Conservation (phyloP, 1,284 basidiomycete genomes). For the Agroathelia rolfsii region DNA sequence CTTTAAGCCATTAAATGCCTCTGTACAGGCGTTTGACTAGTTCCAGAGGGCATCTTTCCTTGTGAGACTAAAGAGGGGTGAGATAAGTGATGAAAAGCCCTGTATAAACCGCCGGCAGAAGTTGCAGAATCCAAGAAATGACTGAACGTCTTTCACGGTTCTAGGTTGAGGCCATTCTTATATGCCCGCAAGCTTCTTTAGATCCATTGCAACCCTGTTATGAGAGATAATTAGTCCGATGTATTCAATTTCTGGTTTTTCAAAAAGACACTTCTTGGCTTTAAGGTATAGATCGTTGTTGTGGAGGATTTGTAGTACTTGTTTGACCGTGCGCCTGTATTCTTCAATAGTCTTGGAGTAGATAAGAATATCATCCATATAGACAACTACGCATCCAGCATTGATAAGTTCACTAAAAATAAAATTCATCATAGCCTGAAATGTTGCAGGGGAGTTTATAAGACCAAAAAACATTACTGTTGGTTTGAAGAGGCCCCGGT, state of each 20-base stretch:
- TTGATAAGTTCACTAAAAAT: slow-evolving; percentile 19
- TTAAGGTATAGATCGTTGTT: slow-evolving; percentile 3
- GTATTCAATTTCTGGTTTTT: slow-evolving; percentile 1
- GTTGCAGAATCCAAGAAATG: slow-evolving; percentile 1
- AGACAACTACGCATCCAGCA: slow-evolving; percentile 17
- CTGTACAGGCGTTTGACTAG: too few relatives aligned
- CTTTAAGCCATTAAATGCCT: slow-evolving; percentile 22
- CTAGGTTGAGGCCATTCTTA: slow-evolving; percentile 1
- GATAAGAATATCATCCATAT: slow-evolving; percentile 22
- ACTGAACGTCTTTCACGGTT: background rate
- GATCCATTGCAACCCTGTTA: background rate
- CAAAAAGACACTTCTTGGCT: slow-evolving; percentile 4
- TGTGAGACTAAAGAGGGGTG: too few relatives aligned
- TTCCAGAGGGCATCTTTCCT: too few relatives aligned
- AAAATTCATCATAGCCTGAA: slow-evolving; percentile 19
- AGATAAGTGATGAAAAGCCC: background rate
- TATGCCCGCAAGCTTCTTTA: background rate
- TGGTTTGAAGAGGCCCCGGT: slow-evolving; percentile 17
- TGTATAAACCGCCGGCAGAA: slow-evolving; percentile 1
- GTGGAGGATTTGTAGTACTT: too few relatives aligned
- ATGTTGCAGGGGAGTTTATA: slow-evolving; percentile 22
- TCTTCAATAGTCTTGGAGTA: slow-evolving; percentile 17
- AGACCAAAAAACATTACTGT: slow-evolving; percentile 23
- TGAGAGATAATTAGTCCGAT: background rate
- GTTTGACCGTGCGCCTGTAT: too few relatives aligned